Conservation (phyloP, 345 rosid species). For the Corchorus capsularis region DNA sequence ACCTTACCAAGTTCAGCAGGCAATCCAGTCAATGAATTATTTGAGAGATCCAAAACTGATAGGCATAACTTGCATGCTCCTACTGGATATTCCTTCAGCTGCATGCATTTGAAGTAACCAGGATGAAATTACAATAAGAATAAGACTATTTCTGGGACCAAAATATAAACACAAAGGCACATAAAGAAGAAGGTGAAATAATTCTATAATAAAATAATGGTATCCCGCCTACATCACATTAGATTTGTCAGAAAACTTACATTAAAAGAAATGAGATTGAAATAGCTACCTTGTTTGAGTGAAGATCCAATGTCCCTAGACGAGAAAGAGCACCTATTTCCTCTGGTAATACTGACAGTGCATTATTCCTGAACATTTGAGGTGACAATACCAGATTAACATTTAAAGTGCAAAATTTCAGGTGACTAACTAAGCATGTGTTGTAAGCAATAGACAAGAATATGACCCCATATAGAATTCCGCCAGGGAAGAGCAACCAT, state of each 20-base stretch:
- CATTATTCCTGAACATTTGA: constrained; percentile 62
- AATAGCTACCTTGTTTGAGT: constrained; percentile 69
- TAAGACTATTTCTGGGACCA: background rate
- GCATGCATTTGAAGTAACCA: constrained; percentile 33
- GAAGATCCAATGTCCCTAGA: constrained; percentile 85
- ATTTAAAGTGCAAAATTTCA: constrained; percentile 23
- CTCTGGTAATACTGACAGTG: constrained; percentile 62
- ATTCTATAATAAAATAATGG: background rate
- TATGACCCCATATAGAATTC: constrained; percentile 89
- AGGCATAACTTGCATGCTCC: constrained; percentile 77
- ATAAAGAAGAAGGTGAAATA: background rate
- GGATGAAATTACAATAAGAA: constrained; percentile 13
- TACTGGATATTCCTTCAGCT: constrained; percentile 83
- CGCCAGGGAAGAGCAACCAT: constrained; percentile 70
- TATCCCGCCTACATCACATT: background rate
- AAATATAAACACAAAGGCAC: background rate
- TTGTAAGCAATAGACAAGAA: constrained; percentile 29
- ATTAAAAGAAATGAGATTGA: constrained; percentile 17
- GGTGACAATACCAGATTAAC: constrained; percentile 30
- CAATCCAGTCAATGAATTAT: constrained; percentile 86
- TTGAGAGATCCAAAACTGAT: constrained; percentile 86
- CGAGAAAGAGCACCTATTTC: constrained; percentile 67
- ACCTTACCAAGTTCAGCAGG: constrained; percentile 83
- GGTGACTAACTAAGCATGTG: constrained; percentile 8
- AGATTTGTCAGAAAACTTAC: background rate